Percentiles rank a stretch among this genome's conserved stretches.
phyloP scores from a whole-genome alignment of 1,139 yeast genomes.

The Sugiyamaella neomexicana region DNA sequence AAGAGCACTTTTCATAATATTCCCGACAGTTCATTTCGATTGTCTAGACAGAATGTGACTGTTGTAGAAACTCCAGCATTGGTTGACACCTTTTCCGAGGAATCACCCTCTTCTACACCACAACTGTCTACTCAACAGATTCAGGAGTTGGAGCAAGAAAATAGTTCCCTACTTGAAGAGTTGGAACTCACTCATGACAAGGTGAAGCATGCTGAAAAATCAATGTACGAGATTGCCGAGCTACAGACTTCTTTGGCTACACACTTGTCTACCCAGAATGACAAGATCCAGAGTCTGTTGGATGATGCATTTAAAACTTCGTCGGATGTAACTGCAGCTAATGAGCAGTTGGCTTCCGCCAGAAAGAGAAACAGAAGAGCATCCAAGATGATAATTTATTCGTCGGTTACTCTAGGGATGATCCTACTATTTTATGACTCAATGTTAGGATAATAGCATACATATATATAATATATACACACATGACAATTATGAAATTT shows the following conservation, averaged over 20 bases:
- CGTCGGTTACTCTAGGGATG: constrained; percentile 63
- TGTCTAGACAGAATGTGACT: neutral
- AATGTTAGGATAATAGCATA: constrained; percentile 42
- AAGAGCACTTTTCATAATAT: constrained; percentile 33
- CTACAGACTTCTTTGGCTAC: constrained; percentile 75
- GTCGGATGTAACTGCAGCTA: constrained; percentile 70
- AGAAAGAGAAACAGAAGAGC: constrained; percentile 68
- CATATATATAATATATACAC: neutral
- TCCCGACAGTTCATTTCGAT: constrained; percentile 18
- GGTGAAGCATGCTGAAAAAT: constrained; percentile 58
- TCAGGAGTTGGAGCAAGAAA: constrained; percentile 70
- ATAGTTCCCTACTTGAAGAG: constrained; percentile 68
- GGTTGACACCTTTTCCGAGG: neutral
- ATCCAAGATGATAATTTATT: constrained; percentile 61
- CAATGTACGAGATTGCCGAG: constrained; percentile 77
- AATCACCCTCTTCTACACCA: too few species aligned
- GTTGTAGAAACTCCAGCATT: neutral
- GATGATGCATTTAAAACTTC: constrained; percentile 73
- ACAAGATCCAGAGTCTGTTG: constrained; percentile 63
- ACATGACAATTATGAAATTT: neutral
- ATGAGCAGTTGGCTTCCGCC: constrained; percentile 69
- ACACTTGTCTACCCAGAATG: constrained; percentile 75
- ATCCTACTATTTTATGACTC: constrained; percentile 65
- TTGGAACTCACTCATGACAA: constrained; percentile 48
- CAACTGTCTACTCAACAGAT: constrained; percentile 54